Evolutionary conservation across 371 early-diverging fungal genomes (phyloP), one percentile per base, ranked within the genome.

Genomic region (Umbelopsis sp.): DNA sequence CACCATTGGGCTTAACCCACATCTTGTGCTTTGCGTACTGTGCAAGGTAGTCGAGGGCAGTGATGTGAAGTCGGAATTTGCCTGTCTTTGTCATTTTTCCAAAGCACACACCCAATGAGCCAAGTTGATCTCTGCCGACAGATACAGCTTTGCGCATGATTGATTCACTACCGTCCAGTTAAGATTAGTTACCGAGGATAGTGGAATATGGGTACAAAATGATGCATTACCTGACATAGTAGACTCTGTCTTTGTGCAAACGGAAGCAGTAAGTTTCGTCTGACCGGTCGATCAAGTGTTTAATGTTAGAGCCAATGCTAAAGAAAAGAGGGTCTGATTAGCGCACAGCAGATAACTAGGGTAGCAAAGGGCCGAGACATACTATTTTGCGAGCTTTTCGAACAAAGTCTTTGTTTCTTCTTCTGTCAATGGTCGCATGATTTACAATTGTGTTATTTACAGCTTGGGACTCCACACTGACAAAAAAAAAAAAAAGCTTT

Each of bases 1-100:
- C 99, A 69, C 99, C 99, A 77, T 93, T 96, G 46, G 96, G 95
- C 83, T 99, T 99, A 65, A 99, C 92, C 98, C 99, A 99, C 50
- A 99, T 92, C 63, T 81, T 83, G 67, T 83, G 73, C 83, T 92
- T 92, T 25, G 98, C 97, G 80, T 97, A 99, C 80, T 94, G 97
- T 35, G 95, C 93, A 52, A 99, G 87, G 70, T 93, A 84, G 66
- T 96, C 95, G 67, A 99, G 84, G 44, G 93, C 91, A 25, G 99
- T 97, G 69, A 99, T 93, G 73, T 95, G 96, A 71, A 99, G 86
- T 65, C 90, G 90, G 86, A 99, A 99, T 82, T 97, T 96, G 65
- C 96, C 93, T 63, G 95, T 91, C 85, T 98, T 99, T 67, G 99
- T 96, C 79, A 99, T 99, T 86, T 98, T 98, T 68, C 99, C 99